Base-by-base conservation (phyloP, 2,329 filamentous ascomycete genomes). In the Grosmannia huntii region DNA sequence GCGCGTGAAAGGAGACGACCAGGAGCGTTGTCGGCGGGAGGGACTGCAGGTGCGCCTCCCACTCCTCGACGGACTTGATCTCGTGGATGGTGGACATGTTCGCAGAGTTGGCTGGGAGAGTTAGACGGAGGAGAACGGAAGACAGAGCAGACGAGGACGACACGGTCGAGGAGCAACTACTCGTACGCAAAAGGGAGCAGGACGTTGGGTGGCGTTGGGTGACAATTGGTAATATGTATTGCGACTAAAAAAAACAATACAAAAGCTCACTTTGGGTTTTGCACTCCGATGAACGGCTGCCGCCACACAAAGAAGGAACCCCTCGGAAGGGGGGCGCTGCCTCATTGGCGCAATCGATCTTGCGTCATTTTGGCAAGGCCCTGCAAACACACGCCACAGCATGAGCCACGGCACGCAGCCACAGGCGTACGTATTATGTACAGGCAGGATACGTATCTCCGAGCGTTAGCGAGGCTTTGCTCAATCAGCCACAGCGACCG, bases 1-100 rank as follows among this genome's bases (percentile, higher is more conserved):
- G 88, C 23, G 94, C 90, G 71, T 97, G 88, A 78, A 99, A 99
- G 70, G 91, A 96, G 68, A 95, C 83, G 68, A 96, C 79, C 62
- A 92, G 79, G 60, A 96, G 82, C 19, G 87, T 83, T 19, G 84
- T 80, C 2, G 85, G 68, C 12, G 88, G 81, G 16, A 91, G 78
- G 49, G 82, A 78, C 62, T 78, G 76, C 62, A 89, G 76, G 68
- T 87, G 79, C 64, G 82, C 74, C 64, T 84, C 77, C 84, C 94
- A 96, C 66, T 84, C 83, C 64, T 79, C 75, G 66, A 90, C 83
- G 65, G 81, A 84, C 65, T 83, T 80, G 72, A 96, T 86, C 67
- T 95, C 87, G 63, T 80, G 82, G 67, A 96, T 82, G 60, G 81
- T 83, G 64, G 87, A 89, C 87, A 91, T 91, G 64, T 75, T 52